Evolutionary conservation across 257 asterid genomes (phyloP).

Genomic region (Primulina eburnea): DNA sequence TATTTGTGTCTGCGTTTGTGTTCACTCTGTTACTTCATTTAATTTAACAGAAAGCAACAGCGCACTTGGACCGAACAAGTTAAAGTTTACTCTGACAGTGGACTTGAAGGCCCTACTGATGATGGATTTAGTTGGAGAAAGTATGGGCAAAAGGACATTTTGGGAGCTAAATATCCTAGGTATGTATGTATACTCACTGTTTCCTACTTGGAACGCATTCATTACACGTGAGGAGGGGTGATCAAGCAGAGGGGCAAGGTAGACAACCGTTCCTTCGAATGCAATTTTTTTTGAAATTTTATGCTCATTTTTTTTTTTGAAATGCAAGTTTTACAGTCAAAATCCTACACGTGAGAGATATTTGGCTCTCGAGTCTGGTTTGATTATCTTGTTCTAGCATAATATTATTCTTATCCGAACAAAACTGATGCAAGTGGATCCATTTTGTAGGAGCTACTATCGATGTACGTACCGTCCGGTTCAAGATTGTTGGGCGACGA

Average conservation of each 20-base stretch:
- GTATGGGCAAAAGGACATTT: conserved; percentile 56
- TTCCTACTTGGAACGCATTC: conserved; percentile 25
- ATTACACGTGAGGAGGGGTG: conserved; percentile 17
- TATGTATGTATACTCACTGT: conserved; percentile 31
- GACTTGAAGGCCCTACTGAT: conserved; percentile 75
- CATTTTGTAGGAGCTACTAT: conserved; percentile 78
- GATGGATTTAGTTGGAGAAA: conserved; percentile 92
- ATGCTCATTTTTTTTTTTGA: no score
- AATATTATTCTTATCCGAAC: neutral
- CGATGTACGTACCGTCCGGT: conserved; percentile 69
- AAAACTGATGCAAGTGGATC: conserved; percentile 17
- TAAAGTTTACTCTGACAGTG: conserved; percentile 51
- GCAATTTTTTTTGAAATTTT: no score
- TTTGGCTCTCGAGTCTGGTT: no score
- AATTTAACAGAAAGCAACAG: conserved; percentile 59
- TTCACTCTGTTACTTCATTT: conserved; percentile 20
- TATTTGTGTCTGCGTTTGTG: neutral
- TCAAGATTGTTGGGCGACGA: conserved; percentile 83
- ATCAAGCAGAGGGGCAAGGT: neutral
- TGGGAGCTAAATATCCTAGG: conserved; percentile 60
- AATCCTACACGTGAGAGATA: no score
- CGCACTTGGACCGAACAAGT: conserved; percentile 75
- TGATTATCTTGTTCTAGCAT: neutral
- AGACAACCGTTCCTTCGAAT: no score
- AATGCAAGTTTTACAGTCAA: no score